Evolutionary conservation across 2,329 filamentous ascomycete species (phyloP).

Genomic region (Pseudogymnoascus sp.): DNA sequence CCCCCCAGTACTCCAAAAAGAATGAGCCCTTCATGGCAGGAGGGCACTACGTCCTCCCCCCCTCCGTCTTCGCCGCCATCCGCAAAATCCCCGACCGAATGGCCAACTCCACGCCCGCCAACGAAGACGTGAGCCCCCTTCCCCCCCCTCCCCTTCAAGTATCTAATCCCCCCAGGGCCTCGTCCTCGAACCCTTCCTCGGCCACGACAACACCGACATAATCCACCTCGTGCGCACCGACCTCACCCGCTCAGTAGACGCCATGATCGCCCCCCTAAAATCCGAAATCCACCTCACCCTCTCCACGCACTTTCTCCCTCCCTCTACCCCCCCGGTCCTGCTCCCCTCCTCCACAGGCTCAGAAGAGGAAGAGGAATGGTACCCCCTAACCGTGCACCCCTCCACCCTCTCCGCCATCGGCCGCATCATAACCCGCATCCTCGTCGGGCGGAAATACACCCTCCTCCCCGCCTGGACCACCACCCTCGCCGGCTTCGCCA

Average conservation of each 20-base stretch:
- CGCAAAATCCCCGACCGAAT: neutral
- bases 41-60: neutral
- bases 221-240: neutral
- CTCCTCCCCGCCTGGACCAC: neutral
- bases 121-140: neutral
- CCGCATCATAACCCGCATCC: neutral
- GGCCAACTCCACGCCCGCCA: neutral
- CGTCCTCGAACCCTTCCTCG: conserved; percentile 4
- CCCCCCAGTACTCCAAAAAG: neutral
- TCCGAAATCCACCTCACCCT: neutral
- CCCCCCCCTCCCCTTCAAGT: neutral
- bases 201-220: conserved; percentile 8
- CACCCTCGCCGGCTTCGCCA: neutral
- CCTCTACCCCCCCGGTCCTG: neutral
- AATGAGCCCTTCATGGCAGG: neutral
- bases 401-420: neutral
- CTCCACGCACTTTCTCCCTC: neutral
- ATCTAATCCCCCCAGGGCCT: neutral
- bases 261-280: neutral
- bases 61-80: neutral
- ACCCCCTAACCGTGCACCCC: neutral
- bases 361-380: neutral
- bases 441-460: neutral
- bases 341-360: too few relatives aligned
- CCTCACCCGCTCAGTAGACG: neutral